phyloP scores from a whole-genome alignment of 1,284 basidiomycete genomes.

The Ceratobasidium sp. region DNA sequence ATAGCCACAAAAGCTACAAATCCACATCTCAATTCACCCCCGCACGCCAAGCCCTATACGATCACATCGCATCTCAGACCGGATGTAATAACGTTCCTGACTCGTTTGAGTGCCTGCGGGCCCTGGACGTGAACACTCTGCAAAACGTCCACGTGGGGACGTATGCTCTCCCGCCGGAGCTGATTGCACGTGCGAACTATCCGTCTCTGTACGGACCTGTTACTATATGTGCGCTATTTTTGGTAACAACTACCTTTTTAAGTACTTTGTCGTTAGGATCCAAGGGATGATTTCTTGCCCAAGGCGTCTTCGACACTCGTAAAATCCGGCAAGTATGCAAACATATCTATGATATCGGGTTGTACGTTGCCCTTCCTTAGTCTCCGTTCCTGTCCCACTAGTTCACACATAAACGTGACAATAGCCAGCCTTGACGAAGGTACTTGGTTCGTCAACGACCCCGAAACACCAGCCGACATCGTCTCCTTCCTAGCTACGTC shows the following conservation, averaged over 20 bases:
- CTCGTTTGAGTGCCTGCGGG: constrained; percentile 29
- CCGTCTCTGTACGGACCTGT: too few relatives aligned
- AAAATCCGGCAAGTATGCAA: constrained; percentile 22
- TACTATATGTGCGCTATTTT: too few relatives aligned
- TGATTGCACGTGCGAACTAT: constrained; percentile 17
- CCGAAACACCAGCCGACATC: constrained; percentile 2
- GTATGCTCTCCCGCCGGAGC: not conserved
- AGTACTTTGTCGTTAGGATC: too few relatives aligned
- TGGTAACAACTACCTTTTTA: too few relatives aligned
- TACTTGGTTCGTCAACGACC: constrained; percentile 17
- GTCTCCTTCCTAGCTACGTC: not conserved
- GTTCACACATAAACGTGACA: too few relatives aligned
- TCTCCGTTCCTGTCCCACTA: too few relatives aligned
- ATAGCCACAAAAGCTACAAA: constrained; percentile 4
- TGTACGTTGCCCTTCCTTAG: not conserved
- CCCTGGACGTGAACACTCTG: constrained; percentile 9
- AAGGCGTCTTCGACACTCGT: not conserved
- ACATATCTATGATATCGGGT: constrained; percentile 30
- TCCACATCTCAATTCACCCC: constrained; percentile 7
- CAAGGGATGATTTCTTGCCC: not conserved
- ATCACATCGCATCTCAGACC: constrained; percentile 25
- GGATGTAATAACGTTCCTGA: not conserved
- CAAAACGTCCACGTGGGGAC: constrained; percentile 22
- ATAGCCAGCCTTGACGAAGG: constrained; percentile 17
- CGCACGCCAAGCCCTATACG: constrained; percentile 24